These are phyloP conservation scores for Acanthamoeba healyi DNA, from an alignment of 208 protist genomes.

Conservation along the genomic window DNA sequence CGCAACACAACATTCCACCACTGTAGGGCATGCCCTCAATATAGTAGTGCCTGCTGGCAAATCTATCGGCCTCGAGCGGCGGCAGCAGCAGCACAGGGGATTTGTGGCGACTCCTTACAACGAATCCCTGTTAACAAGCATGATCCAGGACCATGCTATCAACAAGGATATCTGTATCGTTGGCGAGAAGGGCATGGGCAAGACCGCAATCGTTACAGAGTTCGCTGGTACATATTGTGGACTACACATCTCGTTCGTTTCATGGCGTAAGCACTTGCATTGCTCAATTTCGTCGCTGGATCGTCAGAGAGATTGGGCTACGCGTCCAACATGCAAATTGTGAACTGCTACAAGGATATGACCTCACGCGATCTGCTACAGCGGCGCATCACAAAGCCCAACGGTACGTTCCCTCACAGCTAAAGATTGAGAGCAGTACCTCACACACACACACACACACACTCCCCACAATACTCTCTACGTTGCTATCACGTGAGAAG, in stretches of 20 bases:
- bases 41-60: neutral
- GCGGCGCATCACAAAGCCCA: slow-evolving; percentile 91
- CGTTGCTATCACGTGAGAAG: neutral
- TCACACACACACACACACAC: slow-evolving; percentile 81
- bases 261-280: slow-evolving; percentile 91
- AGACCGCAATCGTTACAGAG: slow-evolving; percentile 91
- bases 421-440: too few relatives aligned
- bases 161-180: slow-evolving; percentile 92
- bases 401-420: too few relatives aligned
- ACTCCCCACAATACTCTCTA: too few relatives aligned
- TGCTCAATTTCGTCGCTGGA: slow-evolving; percentile 64
- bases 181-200: slow-evolving; percentile 94
- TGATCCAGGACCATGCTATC: slow-evolving; percentile 85
- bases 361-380: slow-evolving; percentile 96
- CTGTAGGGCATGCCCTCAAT: neutral
- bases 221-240: slow-evolving; percentile 91
- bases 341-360: slow-evolving; percentile 96
- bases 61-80: neutral
- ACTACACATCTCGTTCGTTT: too few relatives aligned
- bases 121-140: slow-evolving; percentile 57
- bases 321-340: slow-evolving; percentile 41
- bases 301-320: slow-evolving; percentile 42
- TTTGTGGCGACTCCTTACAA: slow-evolving; percentile 57
- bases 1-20: neutral
- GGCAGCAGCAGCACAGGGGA: neutral